Conservation (phyloP, 2,329 filamentous ascomycete species). For the Fusarium penzigii region DNA sequence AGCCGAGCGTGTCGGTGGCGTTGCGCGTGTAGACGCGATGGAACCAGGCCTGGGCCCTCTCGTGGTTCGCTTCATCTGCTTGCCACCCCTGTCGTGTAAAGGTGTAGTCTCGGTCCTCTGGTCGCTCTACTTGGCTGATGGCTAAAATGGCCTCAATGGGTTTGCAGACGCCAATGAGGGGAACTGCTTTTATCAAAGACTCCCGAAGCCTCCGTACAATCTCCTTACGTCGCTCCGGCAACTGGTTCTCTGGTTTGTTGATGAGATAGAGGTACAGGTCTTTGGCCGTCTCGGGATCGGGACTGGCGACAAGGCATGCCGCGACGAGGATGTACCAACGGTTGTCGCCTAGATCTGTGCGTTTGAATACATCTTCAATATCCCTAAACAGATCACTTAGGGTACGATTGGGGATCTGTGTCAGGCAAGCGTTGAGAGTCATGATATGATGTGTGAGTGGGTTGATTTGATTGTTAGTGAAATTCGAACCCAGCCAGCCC, state of each 20-base stretch:
- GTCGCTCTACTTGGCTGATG: conserved; percentile 50
- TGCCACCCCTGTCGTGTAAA: conserved; percentile 59
- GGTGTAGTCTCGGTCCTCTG: conserved; percentile 58
- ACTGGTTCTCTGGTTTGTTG: conserved; percentile 41
- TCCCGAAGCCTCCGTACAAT: conserved; percentile 57
- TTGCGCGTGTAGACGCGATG: conserved; percentile 57
- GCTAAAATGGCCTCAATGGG: conserved; percentile 60
- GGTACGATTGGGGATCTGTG: no score
- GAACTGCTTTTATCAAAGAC: conserved; percentile 58
- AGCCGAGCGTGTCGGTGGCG: conserved; percentile 33
- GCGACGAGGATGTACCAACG: conserved; percentile 22
- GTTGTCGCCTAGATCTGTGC: conserved; percentile 14
- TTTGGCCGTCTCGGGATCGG: conserved; percentile 17
- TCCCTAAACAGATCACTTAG: conserved; percentile 14
- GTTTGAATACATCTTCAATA: conserved; percentile 16
- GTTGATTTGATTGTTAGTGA: no score
- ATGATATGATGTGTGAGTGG: no score
- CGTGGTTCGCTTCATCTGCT: conserved; percentile 54
- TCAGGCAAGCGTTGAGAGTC: no score
- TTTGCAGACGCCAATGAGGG: conserved; percentile 62
- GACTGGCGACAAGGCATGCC: conserved; percentile 19
- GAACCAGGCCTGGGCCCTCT: conserved; percentile 57
- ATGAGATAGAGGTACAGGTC: conserved; percentile 33
- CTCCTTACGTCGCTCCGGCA: conserved; percentile 43
- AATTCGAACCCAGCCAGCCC: no score